Percentiles rank a stretch among this genome's conserved stretches.
Conservation (phyloP, 805 yeast species). For the Cyberlindnera galapagoensis region DNA sequence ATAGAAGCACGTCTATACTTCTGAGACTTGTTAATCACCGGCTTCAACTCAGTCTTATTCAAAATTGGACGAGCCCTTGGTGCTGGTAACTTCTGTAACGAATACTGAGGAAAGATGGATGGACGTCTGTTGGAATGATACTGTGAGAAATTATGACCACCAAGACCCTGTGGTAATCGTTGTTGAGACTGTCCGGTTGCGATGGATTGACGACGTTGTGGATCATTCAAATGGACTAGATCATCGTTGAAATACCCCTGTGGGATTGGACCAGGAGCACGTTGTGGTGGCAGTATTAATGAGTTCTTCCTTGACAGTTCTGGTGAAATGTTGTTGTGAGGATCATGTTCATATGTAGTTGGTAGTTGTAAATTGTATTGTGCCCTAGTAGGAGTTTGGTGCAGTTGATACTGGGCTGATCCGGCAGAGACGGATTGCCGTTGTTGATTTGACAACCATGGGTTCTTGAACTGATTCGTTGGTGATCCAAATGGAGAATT, state of each 20-base stretch:
- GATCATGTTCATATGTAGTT: slow-evolving; percentile 42
- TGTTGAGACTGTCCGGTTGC: slow-evolving; percentile 24
- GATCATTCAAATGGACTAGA: slow-evolving; percentile 21
- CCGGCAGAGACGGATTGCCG: slow-evolving; percentile 12
- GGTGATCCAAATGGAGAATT: slow-evolving; percentile 24
- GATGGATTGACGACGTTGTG: slow-evolving; percentile 32
- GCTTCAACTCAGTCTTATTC: slow-evolving; percentile 48
- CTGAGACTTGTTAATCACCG: slow-evolving; percentile 54
- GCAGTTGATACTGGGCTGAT: slow-evolving; percentile 4
- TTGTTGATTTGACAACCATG: slow-evolving; percentile 23
- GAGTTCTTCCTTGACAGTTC: slow-evolving; percentile 17
- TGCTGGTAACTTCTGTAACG: slow-evolving; percentile 29
- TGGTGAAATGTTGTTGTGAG: slow-evolving; percentile 15
- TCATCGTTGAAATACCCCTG: slow-evolving; percentile 28
- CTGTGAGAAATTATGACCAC: slow-evolving; percentile 5
- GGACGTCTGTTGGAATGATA: slow-evolving; percentile 1
- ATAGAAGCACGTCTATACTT: slow-evolving; percentile 66
- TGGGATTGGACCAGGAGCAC: slow-evolving; percentile 40
- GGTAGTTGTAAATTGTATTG: slow-evolving; percentile 33
- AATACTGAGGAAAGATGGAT: slow-evolving; percentile 10
- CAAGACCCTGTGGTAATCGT: slow-evolving; percentile 5
- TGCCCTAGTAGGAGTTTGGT: slow-evolving; percentile 16
- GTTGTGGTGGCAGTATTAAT: slow-evolving; percentile 34
- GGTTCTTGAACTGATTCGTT: slow-evolving; percentile 23
- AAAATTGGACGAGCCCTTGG: slow-evolving; percentile 44